Evolutionary conservation across 805 yeast species (phyloP), one percentile per base, ranked within the genome.

Genomic region (Ogataea thermomethanolica): DNA sequence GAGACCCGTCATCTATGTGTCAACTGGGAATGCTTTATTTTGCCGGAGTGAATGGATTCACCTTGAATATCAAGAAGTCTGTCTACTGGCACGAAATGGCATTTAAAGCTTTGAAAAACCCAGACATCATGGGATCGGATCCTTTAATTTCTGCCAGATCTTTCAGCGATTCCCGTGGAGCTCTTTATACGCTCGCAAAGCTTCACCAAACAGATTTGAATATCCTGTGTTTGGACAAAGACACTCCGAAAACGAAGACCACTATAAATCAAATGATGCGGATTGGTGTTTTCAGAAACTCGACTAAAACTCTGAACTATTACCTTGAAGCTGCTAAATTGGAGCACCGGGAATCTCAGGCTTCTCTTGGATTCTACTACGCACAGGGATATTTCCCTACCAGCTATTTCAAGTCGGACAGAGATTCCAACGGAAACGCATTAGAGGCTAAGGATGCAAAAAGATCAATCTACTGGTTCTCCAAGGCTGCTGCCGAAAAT

Each of bases 401-500:
- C 2, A 42, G 50, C 33, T 53, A 50, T 28, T 62, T 62, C 47
- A 58, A 54, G 30, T 56, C 63, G 3, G 67, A 62, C 41, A 59
- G 54, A 29, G 60, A 56, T 21, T 51, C 64, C 1, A 45, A 33
- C n/a, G 40, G 37, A 10, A 48, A 47, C 7, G 26, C 20, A 7
- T 69, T 75, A 26, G 49, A 45, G 7, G 20, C 39, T 5, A 66
- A 76, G 1, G 78, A 79, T 48, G 71, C 85, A 5, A 66, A 70
- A 39, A 71, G 75, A 46, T 76, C 84, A 7, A 71, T 84, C 35
- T 83, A 83, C 10, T 85, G 91, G 90, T 85, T 84, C 59, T 67
- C 81, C 8, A 69, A 76, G 39, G 81, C 86, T 3, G 87, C 89
- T 33, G 72, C 69, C 30, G 67, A 72, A 44, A 83, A 81, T 11